These are phyloP conservation scores for Fusarium nodosum DNA, from an alignment of 2,329 filamentous ascomycete species.

Conservation along the genomic window DNA sequence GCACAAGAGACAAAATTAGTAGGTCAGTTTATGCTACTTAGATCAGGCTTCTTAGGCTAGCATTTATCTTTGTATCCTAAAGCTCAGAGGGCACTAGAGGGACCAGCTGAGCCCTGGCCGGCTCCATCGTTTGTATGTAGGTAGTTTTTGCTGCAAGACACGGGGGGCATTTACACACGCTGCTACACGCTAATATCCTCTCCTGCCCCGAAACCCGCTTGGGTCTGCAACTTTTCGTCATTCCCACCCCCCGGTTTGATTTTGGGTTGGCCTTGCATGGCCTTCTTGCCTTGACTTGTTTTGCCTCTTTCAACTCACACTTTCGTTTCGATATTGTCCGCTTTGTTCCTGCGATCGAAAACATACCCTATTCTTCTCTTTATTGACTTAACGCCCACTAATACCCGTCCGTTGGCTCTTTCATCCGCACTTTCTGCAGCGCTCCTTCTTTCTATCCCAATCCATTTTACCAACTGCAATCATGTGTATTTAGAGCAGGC, in stretches of 20 bases:
- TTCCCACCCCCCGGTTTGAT: conserved; percentile 27
- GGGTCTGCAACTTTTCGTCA: conserved; percentile 42
- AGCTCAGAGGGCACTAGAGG: background rate
- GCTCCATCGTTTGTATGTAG: background rate
- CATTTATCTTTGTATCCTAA: background rate
- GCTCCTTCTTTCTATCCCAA: conserved; percentile 15
- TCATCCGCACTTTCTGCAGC: conserved; percentile 4
- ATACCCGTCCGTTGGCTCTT: background rate
- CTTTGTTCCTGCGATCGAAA: conserved; percentile 11
- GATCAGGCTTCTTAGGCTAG: background rate
- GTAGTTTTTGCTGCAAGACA: conserved; percentile 23
- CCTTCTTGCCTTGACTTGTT: conserved; percentile 17
- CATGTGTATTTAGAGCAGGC: conserved; percentile 39
- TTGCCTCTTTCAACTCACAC: conserved; percentile 38
- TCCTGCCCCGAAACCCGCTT: conserved; percentile 38
- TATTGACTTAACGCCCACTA: background rate
- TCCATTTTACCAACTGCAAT: conserved; percentile 20
- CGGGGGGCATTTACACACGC: conserved; percentile 29
- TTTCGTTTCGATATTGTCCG: conserved; percentile 21
- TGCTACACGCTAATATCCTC: conserved; percentile 38
- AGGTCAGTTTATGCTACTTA: background rate
- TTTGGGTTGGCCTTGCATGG: conserved; percentile 22
- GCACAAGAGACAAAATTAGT: background rate
- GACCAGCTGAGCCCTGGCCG: conserved; percentile 7
- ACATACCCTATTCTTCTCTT: conserved; percentile 11